Evolutionary conservation across 768 basidiomycete species (phyloP), one percentile per base, ranked within the genome.

Genomic region (Rossbeevera mucosa): DNA sequence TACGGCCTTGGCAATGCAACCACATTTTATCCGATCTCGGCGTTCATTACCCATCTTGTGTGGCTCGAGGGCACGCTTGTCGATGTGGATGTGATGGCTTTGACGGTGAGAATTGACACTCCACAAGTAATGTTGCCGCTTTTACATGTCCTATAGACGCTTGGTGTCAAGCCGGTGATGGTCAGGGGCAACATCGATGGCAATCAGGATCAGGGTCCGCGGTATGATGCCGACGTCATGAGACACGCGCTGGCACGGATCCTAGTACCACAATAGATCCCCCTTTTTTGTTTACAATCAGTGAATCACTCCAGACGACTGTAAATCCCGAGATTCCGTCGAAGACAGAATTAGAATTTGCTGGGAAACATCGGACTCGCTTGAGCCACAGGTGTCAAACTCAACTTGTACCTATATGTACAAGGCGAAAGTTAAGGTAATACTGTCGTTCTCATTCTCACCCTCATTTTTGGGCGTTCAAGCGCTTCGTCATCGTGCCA

Each of bases 31-130:
- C 89, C 89, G 5, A 69, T 82, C 5, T 87, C 87, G 16, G 86
- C 88, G 1, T 91, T 93, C 64, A 74, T 96, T 54, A 93, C 91
- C 5, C 91, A 95, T 68, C 67, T 96, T 24, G 80, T 94, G 4
- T 86, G 88, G 69, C 76, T 94, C 9, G 77, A 81, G 60, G 84
- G 79, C 2, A 79, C 83, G 4, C 61, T 64, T 8, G 79, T 96
- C 8, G 56, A 68, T 0, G 81, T 95, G 21, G 85, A 95, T 63
- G 73, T 75, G 33, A 64, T 67, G 43, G 69, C 67, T 9, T 78
- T 94, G 44, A 78, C 78, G 40, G 93, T 91, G 60, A 64, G 84
- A 64, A 83, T 42, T 45, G 36, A 25, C 18, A 22, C 42, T 49
- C 21, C 46, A 44, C 48, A 54, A 30, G 42, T 31, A 21, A 12